Conservation (phyloP, 163 green algal species). For the Botryococcus braunii region DNA sequence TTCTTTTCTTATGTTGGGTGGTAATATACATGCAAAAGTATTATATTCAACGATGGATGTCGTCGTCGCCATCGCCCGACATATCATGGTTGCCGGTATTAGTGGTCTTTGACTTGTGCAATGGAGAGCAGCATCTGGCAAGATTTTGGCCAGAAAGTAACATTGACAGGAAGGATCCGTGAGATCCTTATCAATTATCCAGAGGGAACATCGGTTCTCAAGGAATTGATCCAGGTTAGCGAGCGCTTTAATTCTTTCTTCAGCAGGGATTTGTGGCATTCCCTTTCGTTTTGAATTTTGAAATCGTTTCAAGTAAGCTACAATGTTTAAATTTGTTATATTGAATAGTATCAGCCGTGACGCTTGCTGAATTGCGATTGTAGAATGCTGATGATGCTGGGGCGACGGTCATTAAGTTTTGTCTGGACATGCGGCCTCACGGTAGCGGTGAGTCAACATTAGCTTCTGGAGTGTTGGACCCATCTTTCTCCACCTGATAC, state of each 20-base stretch:
- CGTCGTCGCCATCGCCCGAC: no score
- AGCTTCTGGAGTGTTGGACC: not conserved
- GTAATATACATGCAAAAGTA: no score
- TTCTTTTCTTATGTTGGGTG: no score
- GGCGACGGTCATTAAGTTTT: conserved; percentile 52
- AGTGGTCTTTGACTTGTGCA: no score
- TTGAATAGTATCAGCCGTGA: not conserved
- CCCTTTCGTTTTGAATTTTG: not conserved
- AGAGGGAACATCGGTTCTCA: conserved; percentile 63
- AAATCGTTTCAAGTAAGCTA: not conserved
- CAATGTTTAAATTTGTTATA: not conserved
- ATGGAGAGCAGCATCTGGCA: no score
- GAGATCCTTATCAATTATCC: conserved; percentile 70
- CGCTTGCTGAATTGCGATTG: not conserved
- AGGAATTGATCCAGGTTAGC: conserved; percentile 57
- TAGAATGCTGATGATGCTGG: conserved; percentile 67
- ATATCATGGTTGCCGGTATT: no score
- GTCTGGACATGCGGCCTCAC: conserved; percentile 51
- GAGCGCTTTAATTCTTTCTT: not conserved
- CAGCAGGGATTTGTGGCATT: not conserved
- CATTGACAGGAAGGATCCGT: conserved; percentile 57
- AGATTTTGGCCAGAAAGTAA: conserved; percentile 54
- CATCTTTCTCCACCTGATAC: not conserved
- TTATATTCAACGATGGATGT: no score
- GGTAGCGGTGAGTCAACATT: conserved; percentile 20